Conservation (phyloP, 768 basidiomycete genomes). For the Pleurotus platypus region DNA sequence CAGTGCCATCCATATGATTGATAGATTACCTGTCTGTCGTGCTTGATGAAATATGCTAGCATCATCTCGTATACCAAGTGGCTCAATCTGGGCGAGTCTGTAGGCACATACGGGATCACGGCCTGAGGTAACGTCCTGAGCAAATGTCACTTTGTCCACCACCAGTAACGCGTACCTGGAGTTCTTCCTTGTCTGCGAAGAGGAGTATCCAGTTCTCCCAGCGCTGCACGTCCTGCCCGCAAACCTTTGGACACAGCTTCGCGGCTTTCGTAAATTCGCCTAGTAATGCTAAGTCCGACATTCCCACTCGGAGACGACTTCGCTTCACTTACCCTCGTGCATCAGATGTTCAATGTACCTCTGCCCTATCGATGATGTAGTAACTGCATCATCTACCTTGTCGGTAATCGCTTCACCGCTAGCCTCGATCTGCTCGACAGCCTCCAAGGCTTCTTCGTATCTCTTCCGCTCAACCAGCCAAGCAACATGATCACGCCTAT, state of each 20-base stretch:
- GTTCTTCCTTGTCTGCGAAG: slow-evolving; percentile 76
- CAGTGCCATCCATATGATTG: background rate
- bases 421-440: slow-evolving; percentile 65
- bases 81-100: slow-evolving; percentile 72
- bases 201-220: slow-evolving; percentile 97
- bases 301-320: background rate
- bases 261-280: slow-evolving; percentile 77
- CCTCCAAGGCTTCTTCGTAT: slow-evolving; percentile 87
- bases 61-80: slow-evolving; percentile 94
- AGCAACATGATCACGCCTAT: slow-evolving; percentile 82
- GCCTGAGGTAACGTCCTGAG: slow-evolving; percentile 40
- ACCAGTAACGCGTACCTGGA: slow-evolving; percentile 53
- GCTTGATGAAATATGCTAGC: slow-evolving; percentile 77
- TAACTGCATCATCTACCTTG: slow-evolving; percentile 35
- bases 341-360: slow-evolving; percentile 87
- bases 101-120: slow-evolving; percentile 89
- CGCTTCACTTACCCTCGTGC: slow-evolving; percentile 54
- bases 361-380: slow-evolving; percentile 71
- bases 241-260: slow-evolving; percentile 77
- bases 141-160: background rate
- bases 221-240: slow-evolving; percentile 69
- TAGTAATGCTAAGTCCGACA: slow-evolving; percentile 12
- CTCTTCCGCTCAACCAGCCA: slow-evolving; percentile 87
- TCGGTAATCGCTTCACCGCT: slow-evolving; percentile 23
- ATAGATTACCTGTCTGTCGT: slow-evolving; percentile 61